Base-by-base conservation (phyloP, 805 yeast species). In the Brettanomyces sp. region DNA sequence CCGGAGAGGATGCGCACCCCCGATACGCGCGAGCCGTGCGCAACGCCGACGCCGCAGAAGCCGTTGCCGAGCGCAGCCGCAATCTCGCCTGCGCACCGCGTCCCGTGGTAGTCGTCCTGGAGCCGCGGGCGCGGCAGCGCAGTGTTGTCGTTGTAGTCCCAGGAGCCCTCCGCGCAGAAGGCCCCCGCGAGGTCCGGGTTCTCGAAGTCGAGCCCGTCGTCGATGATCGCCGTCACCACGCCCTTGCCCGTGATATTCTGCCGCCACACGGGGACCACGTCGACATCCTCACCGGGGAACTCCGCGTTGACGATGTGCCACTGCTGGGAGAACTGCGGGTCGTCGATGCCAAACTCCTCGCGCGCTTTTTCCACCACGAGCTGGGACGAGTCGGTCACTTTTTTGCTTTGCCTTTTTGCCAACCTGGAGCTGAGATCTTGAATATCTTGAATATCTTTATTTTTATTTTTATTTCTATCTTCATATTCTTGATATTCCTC, bases 31-130 rank as follows among this genome's bases (percentile, higher is more conserved):
- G 96, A 79, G 47, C 79, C 77, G 56, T 77, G 89, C 0, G 97
- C 98, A n/a, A 90, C 95, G 41, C 99, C 99, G 5, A 93, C 74
- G n/a, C 99, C 99, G 66, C 99, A 93, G 21, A 72, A 82, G 30
- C 79, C 84, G 62, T 93, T 91, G 45, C 70, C 69, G 44, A 79
- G 89, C 3, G 82, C 93, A 4, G 86, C 88, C 0, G 96, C 97
- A 47, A 93, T 85, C 64, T 93, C 99, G 36, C 96, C 98, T 2
- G 99, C 98, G 68, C 99, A 93, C 52, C 99, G 70, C 0, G 99
- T 93, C 5, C 99, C 99, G 62, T 93, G 99, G 55, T 81, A 80
- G 62, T 93, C 99, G 61, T 85, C 95, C 7, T 55, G 63, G 28
- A 91, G 70, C 46, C 81, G 69, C 9, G 99, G 99, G 55, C 76